Base-by-base conservation (phyloP, 2,329 filamentous ascomycete genomes). In the Daldinia sp. region DNA sequence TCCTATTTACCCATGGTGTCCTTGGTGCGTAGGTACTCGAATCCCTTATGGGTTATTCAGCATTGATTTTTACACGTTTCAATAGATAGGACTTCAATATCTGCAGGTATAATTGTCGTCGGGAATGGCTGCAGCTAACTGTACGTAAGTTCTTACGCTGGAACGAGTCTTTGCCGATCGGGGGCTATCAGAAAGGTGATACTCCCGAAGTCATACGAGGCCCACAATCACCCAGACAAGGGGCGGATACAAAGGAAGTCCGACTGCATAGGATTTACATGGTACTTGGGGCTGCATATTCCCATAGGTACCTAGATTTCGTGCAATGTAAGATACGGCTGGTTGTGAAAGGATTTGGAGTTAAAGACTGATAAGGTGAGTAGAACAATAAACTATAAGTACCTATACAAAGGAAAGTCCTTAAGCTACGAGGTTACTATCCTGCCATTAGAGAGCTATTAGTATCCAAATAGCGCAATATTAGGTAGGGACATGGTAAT, bases 211-310 rank as follows among this genome's bases (percentile, higher is more conserved):
- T 25, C 39, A 27, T 45, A 45, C 39, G 39, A 45, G 39, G 39
- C 39, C 39, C 39, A 45, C 39, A 45, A 15, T 23, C 15, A 21
- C 39, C 5, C 43, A 54, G 19, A 59, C 17, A 35, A 49, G 57
- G 39, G 39, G 39, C 39, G 21, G 39, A 45, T 45, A 45, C 6
- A 13, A 3, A 21, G 9, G 8, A 13, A 17, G 19, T 21, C 19
- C 39, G 5, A 23, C 7, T n/a, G 21, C 21, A 45, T 10, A 5
- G 23, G 25, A n/a, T 19, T 25, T 43, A 43, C 39, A 25, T 11
- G 11, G 21, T 25, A 25, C 13, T 43, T n/a, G 25, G 23, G 21
- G 11, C 19, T 25, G 39, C 21, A 25, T 6, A 21, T 21, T 13
- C 17, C 17, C 37, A 11, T 19, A 41, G 35, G 19, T 41, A 21